Evolutionary conservation across 1,284 basidiomycete species (phyloP), one percentile per base, ranked within the genome.

Genomic region (Tilletiopsis washingtonensis): DNA sequence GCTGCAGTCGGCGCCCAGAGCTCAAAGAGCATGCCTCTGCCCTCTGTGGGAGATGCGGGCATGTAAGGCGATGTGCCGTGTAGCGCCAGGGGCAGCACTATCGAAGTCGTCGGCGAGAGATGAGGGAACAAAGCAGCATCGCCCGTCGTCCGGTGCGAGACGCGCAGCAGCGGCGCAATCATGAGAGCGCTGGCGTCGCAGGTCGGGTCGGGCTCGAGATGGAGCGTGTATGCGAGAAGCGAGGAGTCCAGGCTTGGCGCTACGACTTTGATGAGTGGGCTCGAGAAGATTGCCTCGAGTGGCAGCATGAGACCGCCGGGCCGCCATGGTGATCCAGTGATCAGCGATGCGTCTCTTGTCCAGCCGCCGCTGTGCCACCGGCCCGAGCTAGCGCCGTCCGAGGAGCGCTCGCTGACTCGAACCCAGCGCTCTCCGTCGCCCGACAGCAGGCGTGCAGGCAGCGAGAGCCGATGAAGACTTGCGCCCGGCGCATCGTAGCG

Each of bases 31-130:
- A 43, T 48, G 12, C 61, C 61, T 27, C 27, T 44, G 34, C 39
- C 49, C 34, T 27, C 12, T 49, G 21, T 24, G 51, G 43, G 43
- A 5, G 58, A 43, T 7, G 56, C 57, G 11, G 64, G 62, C 49
- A 71, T 60, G 54, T 63, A 71, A 5, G 69, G 69, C 5, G 69
- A 64, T 3, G 49, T 54, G 14, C 59, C 64, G 39, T 70, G 66
- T 23, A 71, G 56, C 34, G 62, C 53, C 2, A 71, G 45, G 3
- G 51, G 51, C 2, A 60, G 42, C 12, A 43, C 42, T 42, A 59
- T 55, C 2, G 49, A 34, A 7, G 45, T 46, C 36, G n/a, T n/a
- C n/a, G n/a, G n/a, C n/a, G 56, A 47, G 7, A 56, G 43, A 4
- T 51, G 54, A 19, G 68, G 67, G 50, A 57, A 68, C 51, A 59